phyloP scores from a whole-genome alignment of 2,329 filamentous ascomycete species.

The Microsporum ferrugineum region DNA sequence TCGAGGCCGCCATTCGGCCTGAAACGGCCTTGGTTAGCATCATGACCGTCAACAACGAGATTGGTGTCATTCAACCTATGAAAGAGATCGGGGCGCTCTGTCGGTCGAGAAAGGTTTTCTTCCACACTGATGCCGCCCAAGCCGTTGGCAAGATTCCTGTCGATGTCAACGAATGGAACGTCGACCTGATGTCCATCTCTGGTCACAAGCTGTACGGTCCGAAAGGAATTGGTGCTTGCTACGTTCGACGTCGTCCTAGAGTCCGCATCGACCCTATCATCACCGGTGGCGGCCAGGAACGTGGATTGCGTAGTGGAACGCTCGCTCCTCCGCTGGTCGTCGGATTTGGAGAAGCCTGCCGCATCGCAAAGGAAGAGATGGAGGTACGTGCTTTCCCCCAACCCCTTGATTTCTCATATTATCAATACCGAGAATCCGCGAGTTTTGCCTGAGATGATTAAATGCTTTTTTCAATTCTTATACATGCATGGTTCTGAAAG shows the following conservation, averaged over 20 bases:
- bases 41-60: constrained; percentile 99
- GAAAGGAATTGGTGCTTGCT: constrained; percentile 94
- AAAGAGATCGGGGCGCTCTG: constrained; percentile 89
- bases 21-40: constrained; percentile 90
- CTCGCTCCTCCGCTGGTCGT: constrained; percentile 79
- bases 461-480: constrained; percentile 53
- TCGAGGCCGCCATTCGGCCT: constrained; percentile 79
- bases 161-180: constrained; percentile 94
- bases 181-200: constrained; percentile 97
- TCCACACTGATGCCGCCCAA: constrained; percentile 94
- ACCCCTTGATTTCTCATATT: neutral
- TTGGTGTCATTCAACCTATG: constrained; percentile 94
- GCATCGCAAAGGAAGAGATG: constrained; percentile 83
- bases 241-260: constrained; percentile 79
- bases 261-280: constrained; percentile 94
- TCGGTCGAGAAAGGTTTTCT: constrained; percentile 85
- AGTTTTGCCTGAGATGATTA: constrained; percentile 53
- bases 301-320: constrained; percentile 87
- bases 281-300: constrained; percentile 88
- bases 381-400: constrained; percentile 49
- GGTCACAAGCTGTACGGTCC: constrained; percentile 98
- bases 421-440: constrained; percentile 7
- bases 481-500: constrained; percentile 85
- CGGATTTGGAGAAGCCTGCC: constrained; percentile 90
- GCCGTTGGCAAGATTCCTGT: constrained; percentile 97